A percentile compares a stretch with the other conserved stretches of the same genome.
These are phyloP conservation scores for Ophiostoma ips DNA, from an alignment of 2,329 filamentous ascomycete species.

Conservation along the genomic window DNA sequence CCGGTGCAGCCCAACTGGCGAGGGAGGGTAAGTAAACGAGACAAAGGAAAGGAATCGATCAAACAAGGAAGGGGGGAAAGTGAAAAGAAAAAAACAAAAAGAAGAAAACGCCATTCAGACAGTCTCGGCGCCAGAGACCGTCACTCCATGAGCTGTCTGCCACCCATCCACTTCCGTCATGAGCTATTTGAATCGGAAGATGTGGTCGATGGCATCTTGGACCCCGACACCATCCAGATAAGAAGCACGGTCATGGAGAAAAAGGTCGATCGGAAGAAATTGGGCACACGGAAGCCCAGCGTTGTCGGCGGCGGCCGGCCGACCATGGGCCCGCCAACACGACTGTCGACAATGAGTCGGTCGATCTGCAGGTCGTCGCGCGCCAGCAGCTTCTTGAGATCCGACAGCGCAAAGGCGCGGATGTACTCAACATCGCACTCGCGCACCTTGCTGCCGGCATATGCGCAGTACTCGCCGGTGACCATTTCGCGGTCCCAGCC, in stretches of 20 bases:
- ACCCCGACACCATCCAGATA: slow-evolving; percentile 24
- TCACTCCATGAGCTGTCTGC: no score
- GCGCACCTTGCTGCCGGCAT: slow-evolving; percentile 45
- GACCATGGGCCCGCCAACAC: not conserved
- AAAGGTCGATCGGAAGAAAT: slow-evolving; percentile 30
- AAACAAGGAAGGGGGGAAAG: not conserved
- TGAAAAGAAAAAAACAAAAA: slow-evolving; percentile 1
- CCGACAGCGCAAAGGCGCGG: slow-evolving; percentile 31
- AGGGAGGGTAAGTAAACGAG: not conserved
- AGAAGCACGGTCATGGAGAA: slow-evolving; percentile 28
- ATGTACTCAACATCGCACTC: slow-evolving; percentile 49
- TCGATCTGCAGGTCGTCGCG: slow-evolving; percentile 6
- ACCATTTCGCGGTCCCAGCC: slow-evolving; percentile 50
- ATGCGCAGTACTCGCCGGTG: slow-evolving; percentile 59
- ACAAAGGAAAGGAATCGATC: not conserved
- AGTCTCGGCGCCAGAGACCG: no score
- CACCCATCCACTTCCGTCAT: no score
- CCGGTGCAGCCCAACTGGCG: not conserved
- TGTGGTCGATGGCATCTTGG: slow-evolving; percentile 9
- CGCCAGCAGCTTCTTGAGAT: slow-evolving; percentile 21
- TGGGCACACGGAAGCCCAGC: slow-evolving; percentile 18
- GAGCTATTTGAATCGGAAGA: no score
- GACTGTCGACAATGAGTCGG: not conserved
- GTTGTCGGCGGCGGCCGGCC: slow-evolving; percentile 9
- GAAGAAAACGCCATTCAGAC: slow-evolving; percentile 4